Conservation (phyloP, 2,329 filamentous ascomycete species). For the Penicillium hordei region DNA sequence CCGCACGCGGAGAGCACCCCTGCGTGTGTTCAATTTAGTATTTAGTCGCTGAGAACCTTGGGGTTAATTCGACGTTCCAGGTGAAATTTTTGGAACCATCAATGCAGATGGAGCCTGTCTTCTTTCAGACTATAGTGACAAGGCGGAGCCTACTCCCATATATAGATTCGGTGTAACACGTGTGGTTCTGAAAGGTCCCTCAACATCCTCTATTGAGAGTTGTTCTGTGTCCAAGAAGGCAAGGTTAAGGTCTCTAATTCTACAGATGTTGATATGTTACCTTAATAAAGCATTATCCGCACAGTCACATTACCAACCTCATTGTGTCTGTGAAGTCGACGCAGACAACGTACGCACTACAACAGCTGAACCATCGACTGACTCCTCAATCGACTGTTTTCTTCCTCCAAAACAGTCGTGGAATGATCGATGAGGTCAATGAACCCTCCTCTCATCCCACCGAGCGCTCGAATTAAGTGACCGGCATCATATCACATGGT, state of each 20-base stretch:
- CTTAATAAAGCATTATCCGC: too few species aligned
- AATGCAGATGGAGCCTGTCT: not conserved
- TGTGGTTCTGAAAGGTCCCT: not conserved
- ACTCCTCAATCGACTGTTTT: not conserved
- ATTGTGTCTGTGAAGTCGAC: slow-evolving; percentile 71
- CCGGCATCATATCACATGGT: slow-evolving; percentile 53
- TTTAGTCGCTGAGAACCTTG: not conserved
- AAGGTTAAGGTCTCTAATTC: not conserved
- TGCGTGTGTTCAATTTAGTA: not conserved
- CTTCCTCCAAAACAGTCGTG: slow-evolving; percentile 46
- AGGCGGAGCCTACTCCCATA: too few species aligned
- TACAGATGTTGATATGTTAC: not conserved
- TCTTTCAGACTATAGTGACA: too few species aligned
- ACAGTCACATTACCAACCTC: slow-evolving; percentile 52
- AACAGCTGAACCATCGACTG: slow-evolving; percentile 39
- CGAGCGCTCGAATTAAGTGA: slow-evolving; percentile 63
- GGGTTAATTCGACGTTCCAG: too few species aligned
- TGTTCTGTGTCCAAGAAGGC: not conserved
- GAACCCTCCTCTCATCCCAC: slow-evolving; percentile 62
- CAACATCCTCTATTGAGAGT: not conserved
- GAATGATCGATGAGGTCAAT: slow-evolving; percentile 71
- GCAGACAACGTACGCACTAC: slow-evolving; percentile 60
- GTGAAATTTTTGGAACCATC: not conserved
- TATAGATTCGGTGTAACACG: not conserved
- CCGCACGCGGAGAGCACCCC: too few species aligned